phyloP scores from a whole-genome alignment of 192 early-diverging fungal genomes.

The Coemansia sp. region DNA sequence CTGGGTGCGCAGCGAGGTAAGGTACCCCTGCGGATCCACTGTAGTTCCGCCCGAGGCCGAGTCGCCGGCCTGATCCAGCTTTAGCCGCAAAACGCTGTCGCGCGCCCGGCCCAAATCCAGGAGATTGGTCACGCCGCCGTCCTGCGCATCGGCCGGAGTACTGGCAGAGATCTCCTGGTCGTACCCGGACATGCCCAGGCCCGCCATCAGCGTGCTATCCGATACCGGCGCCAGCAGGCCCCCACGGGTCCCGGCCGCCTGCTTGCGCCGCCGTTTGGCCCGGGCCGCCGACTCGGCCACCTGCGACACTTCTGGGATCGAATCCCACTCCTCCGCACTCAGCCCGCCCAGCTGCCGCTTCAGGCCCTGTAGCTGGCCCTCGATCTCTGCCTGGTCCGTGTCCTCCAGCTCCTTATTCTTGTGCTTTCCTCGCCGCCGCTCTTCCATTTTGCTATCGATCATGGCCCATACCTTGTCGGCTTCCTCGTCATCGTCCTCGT shows the following conservation, averaged over 20 bases:
- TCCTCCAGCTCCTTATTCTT: slow-evolving; percentile 56
- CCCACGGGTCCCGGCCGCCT: slow-evolving; percentile 14
- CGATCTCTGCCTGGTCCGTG: slow-evolving; percentile 72
- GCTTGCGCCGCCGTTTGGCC: slow-evolving; percentile 66
- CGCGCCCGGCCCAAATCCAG: slow-evolving; percentile 88
- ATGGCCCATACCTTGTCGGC: slow-evolving; percentile 88
- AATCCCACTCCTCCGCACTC: slow-evolving; percentile 82
- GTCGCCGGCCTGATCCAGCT: slow-evolving; percentile 88
- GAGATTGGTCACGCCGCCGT: slow-evolving; percentile 55
- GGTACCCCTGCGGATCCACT: slow-evolving; percentile 92
- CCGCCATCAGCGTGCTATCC: slow-evolving; percentile 53
- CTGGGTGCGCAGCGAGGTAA: slow-evolving; percentile 85
- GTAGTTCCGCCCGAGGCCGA: slow-evolving; percentile 81
- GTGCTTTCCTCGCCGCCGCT: slow-evolving; percentile 68
- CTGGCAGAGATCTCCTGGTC: slow-evolving; percentile 52
- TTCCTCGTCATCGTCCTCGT: slow-evolving; percentile 96
- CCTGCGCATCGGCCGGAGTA: slow-evolving; percentile 56
- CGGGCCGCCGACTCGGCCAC: slow-evolving; percentile 53
- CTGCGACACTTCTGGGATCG: slow-evolving; percentile 65
- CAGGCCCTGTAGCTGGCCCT: slow-evolving; percentile 83
- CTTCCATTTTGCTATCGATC: slow-evolving; percentile 88
- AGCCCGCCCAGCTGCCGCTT: slow-evolving; percentile 77
- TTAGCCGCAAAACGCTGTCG: slow-evolving; percentile 83
- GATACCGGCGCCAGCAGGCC: slow-evolving; percentile 52
- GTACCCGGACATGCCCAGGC: slow-evolving; percentile 8